These are phyloP conservation scores for Amborella trichopoda DNA, from an alignment of 164 flowering plant species.

Conservation along the genomic window DNA sequence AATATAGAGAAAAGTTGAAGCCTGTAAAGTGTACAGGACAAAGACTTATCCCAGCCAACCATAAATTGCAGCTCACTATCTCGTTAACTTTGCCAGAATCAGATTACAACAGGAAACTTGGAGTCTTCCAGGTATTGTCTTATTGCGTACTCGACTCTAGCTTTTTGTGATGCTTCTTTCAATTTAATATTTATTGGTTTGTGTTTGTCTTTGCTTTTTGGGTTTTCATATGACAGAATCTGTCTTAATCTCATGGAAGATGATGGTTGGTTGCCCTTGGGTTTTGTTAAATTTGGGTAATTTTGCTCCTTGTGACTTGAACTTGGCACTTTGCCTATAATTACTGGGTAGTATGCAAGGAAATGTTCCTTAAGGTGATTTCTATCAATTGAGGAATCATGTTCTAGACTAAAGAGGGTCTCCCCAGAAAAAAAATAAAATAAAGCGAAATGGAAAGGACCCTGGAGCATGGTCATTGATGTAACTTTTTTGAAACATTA, in stretches of 20 bases:
- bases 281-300: not conserved
- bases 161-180: not conserved
- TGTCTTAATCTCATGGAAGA: not conserved
- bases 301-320: not conserved
- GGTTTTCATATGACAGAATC: not conserved
- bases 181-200: not conserved
- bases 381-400: too few species aligned
- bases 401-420: too few species aligned
- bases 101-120: conserved; percentile 46
- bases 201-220: not conserved
- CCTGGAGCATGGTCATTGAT: too few species aligned
- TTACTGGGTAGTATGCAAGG: too few species aligned
- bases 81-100: conserved; percentile 65
- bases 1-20: conserved; percentile 22
- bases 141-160: not conserved
- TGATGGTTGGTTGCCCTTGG: not conserved
- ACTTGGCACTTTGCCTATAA: too few species aligned
- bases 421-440: too few species aligned
- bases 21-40: conserved; percentile 10
- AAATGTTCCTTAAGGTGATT: too few species aligned
- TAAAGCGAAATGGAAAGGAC: too few species aligned
- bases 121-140: conserved; percentile 42
- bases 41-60: conserved; percentile 38
- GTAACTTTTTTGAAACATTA: too few species aligned
- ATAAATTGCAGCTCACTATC: conserved; percentile 42